Percentiles rank a stretch among this genome's conserved stretches.
phyloP scores from a whole-genome alignment of 495 filamentous ascomycete genomes.

The Diplogelasinospora grovesii region DNA sequence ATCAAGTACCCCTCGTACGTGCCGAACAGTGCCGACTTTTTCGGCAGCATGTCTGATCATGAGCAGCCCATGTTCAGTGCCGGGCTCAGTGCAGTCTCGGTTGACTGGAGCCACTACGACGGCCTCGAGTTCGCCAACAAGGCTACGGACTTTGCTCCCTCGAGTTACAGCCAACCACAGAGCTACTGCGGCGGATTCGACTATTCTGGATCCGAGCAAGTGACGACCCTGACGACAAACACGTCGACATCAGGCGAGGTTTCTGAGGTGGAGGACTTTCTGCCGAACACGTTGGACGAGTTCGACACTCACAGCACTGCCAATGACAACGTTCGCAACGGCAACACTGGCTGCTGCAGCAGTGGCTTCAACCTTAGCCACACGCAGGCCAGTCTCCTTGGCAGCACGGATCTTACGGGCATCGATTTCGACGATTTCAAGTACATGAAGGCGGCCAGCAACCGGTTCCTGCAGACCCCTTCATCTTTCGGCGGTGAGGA shows the following conservation, averaged over 20 bases:
- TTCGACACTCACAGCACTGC: no score
- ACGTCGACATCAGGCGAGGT: constrained; percentile 72
- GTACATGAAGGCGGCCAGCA: constrained; percentile 47
- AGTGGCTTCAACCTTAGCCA: constrained; percentile 44
- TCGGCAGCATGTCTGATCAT: constrained; percentile 49
- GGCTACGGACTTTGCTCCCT: constrained; percentile 49
- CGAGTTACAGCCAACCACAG: constrained; percentile 61
- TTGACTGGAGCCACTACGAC: constrained; percentile 71
- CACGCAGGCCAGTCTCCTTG: constrained; percentile 44
- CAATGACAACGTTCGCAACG: constrained; percentile 47
- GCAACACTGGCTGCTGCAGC: constrained; percentile 40
- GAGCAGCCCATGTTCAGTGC: constrained; percentile 63
- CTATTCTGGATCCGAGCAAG: constrained; percentile 46
- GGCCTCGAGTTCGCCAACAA: constrained; percentile 48
- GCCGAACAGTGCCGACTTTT: constrained; percentile 44
- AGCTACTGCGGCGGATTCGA: constrained; percentile 66
- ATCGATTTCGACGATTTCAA: constrained; percentile 52
- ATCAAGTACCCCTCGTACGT: constrained; percentile 51
- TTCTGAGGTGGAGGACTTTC: constrained; percentile 65
- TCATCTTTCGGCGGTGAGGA: constrained; percentile 30
- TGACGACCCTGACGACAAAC: constrained; percentile 45
- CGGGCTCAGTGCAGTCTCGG: constrained; percentile 53
- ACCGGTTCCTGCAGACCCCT: constrained; percentile 34
- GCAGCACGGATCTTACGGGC: constrained; percentile 48
- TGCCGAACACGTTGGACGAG: constrained; percentile 49